phyloP scores from a whole-genome alignment of 1,139 yeast species.

The Yarrowia galli region DNA sequence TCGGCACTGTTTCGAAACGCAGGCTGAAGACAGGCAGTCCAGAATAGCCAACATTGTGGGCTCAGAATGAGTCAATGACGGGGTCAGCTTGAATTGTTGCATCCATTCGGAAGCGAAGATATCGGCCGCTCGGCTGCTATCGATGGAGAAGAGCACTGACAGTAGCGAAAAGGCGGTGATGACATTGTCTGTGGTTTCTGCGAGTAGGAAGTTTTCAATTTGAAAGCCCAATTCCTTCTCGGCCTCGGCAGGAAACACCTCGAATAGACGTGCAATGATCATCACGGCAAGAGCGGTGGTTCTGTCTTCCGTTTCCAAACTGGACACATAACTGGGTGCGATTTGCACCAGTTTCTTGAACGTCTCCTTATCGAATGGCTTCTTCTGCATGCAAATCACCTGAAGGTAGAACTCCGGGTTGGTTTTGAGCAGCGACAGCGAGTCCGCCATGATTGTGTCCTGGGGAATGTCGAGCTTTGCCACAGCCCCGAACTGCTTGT shows the following conservation, averaged over 20 bases:
- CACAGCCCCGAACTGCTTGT: slow-evolving; percentile 5
- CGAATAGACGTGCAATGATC: slow-evolving; percentile 43
- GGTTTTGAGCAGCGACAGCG: slow-evolving; percentile 7
- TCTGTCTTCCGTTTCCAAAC: slow-evolving; percentile 14
- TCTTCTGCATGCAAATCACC: slow-evolving; percentile 32
- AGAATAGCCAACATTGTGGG: slow-evolving; percentile 40
- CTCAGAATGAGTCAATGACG: slow-evolving; percentile 1
- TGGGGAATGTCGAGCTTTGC: slow-evolving; percentile 14
- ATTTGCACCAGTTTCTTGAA: slow-evolving; percentile 29
- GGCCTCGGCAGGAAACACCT: slow-evolving; percentile 41
- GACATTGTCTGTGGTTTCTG: slow-evolving; percentile 42
- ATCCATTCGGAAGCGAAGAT: slow-evolving; percentile 44
- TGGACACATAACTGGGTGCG: slow-evolving; percentile 27
- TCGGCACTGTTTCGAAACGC: slow-evolving; percentile 49
- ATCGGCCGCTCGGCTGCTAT: slow-evolving; percentile 44
- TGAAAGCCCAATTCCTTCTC: slow-evolving; percentile 41
- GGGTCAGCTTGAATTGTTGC: slow-evolving; percentile 40
- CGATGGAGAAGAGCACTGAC: slow-evolving; percentile 71
- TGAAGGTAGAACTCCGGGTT: slow-evolving; percentile 36
- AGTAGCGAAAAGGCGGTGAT: slow-evolving; percentile 69
- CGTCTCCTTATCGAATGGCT: slow-evolving; percentile 15
- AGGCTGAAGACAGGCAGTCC: slow-evolving; percentile 50
- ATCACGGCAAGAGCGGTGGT: slow-evolving; percentile 41
- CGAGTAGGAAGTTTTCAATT: slow-evolving; percentile 42
- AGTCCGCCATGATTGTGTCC: background rate